These are phyloP conservation scores for Pulicaria dysenterica DNA, from an alignment of 129 eudicot genomes.

Conservation along the genomic window DNA sequence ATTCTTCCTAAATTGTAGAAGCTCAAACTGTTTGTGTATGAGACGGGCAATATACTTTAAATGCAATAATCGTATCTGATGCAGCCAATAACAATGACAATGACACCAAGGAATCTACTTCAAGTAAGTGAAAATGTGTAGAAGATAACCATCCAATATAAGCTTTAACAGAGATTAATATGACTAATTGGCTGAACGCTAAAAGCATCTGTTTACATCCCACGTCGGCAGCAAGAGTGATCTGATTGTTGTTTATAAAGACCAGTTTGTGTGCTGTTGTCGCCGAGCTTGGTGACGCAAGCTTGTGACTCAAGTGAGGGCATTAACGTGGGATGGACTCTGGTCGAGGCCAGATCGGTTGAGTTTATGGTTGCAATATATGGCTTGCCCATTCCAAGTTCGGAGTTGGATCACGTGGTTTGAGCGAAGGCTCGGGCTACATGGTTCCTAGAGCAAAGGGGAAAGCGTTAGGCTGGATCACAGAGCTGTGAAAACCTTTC, in stretches of 20 bases:
- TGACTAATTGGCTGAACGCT: no score
- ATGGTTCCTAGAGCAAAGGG: neutral
- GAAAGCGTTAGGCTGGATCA: no score
- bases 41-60: constrained; percentile 75
- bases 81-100: constrained; percentile 42
- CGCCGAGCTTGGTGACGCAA: neutral
- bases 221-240: no score
- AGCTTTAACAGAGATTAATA: no score
- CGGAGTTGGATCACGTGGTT: neutral
- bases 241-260: no score
- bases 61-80: constrained; percentile 54
- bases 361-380: neutral
- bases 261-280: no score
- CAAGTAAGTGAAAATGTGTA: no score
- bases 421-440: neutral
- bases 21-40: constrained; percentile 75
- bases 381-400: constrained; percentile 7
- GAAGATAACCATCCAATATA: no score
- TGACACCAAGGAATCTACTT: no score
- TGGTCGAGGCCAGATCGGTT: neutral
- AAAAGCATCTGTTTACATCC: no score
- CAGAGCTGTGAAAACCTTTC: no score
- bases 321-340: neutral
- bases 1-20: constrained; percentile 49
- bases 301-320: neutral